Evolutionary conservation across 768 basidiomycete genomes (phyloP), one percentile per base, ranked within the genome.

Genomic region (Chalciporus sphaerocephalus): DNA sequence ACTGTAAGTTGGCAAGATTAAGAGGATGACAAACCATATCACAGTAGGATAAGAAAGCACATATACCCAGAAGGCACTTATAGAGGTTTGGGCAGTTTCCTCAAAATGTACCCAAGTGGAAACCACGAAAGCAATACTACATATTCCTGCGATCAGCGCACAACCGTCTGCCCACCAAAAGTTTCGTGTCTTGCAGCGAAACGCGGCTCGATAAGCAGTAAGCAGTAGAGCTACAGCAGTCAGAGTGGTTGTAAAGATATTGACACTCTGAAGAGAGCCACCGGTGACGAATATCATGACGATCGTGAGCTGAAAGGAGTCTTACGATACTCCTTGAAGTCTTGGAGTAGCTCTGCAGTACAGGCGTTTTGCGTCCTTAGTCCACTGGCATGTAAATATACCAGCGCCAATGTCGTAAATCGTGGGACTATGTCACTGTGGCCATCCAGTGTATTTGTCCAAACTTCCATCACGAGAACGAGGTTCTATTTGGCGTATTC

Each of bases 101-200:
- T 50, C 36, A 7, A 47, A 36, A 10, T 35, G 35, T n/a, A 36
- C n/a, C 55, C 55, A 56, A 22, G 45, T 38, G 4, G 30, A 24
- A 30, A 47, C 38, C 15, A 47, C 12, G 24, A 28, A 59, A 10
- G 43, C 25, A 21, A 44, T 36, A 13, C 49, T 21, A 10, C 40
- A 40, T 13, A 38, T 20, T 24, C 17, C 10, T 30, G 44, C 56
- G 28, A 48, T 24, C 3, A 28, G n/a, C 8, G 42, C 48, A 12
- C 37, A 50, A n/a, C 17, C 36, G 37, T 60, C 60, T 23, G 62
- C 60, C 50, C 54, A 60, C 48, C 57, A 41, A 25, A 56, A 35
- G 12, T 11, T 43, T 18, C 30, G 42, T 6, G 6, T 46, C 35
- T 7, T 22, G 28, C 39, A 40, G 36, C 42, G 48, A 36, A 17